Percentiles rank a stretch among this genome's conserved stretches.
These are phyloP conservation scores for Brasilioporus rufonigricans DNA, from an alignment of 768 basidiomycete genomes.

Conservation along the genomic window DNA sequence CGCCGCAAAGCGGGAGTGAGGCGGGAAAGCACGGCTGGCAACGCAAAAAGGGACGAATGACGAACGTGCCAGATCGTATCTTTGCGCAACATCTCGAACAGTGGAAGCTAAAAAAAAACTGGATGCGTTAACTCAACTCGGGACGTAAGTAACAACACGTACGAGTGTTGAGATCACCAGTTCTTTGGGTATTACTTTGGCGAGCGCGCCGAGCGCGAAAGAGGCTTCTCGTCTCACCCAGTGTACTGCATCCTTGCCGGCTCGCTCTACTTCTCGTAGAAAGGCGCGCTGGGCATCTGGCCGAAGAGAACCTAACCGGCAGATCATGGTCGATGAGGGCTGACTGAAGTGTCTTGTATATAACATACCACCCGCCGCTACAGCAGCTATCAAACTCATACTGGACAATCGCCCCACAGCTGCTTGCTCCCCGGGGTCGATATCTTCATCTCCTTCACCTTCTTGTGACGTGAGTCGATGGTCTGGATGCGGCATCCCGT, in stretches of 20 bases:
- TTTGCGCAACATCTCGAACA: slow-evolving; percentile 66
- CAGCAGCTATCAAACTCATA: slow-evolving; percentile 90
- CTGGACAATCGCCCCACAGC: slow-evolving; percentile 84
- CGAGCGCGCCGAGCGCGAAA: slow-evolving; percentile 83
- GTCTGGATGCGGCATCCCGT: slow-evolving; percentile 18
- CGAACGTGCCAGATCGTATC: slow-evolving; percentile 83
- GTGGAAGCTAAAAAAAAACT: slow-evolving; percentile 57
- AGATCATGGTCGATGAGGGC: slow-evolving; percentile 4
- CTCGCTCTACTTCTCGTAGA: slow-evolving; percentile 71
- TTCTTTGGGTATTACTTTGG: slow-evolving; percentile 82
- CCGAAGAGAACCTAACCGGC: slow-evolving; percentile 47
- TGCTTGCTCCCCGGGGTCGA: slow-evolving; percentile 60
- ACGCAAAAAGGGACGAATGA: slow-evolving; percentile 81
- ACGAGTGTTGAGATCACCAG: slow-evolving; percentile 64
- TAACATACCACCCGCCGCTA: slow-evolving; percentile 70
- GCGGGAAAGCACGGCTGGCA: slow-evolving; percentile 75
- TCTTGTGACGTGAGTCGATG: slow-evolving; percentile 14
- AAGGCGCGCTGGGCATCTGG: slow-evolving; percentile 60
- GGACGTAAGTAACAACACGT: slow-evolving; percentile 25
- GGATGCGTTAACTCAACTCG: background rate
- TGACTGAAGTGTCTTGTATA: slow-evolving; percentile 6
- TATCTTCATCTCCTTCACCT: slow-evolving; percentile 37
- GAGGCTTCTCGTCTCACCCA: slow-evolving; percentile 87
- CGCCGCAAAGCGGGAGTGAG: slow-evolving; percentile 58
- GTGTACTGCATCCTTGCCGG: slow-evolving; percentile 60